Conservation (phyloP, 805 yeast genomes). For the Phaffomyces opuntiae region DNA sequence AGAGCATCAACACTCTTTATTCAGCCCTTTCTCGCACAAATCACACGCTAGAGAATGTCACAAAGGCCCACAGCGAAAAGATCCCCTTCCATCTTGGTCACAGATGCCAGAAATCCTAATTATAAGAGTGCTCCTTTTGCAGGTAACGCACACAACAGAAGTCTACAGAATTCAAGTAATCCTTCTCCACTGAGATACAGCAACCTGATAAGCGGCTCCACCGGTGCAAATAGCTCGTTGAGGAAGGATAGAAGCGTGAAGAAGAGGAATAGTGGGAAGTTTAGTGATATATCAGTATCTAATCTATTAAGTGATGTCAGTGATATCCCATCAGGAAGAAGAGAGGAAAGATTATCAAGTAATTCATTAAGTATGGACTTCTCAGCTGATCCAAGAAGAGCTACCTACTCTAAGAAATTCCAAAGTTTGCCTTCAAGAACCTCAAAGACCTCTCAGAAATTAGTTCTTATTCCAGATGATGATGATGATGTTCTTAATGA, state of each 20-base stretch:
- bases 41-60: conserved; percentile 7
- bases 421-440: conserved; percentile 65
- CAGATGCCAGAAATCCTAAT: conserved; percentile 68
- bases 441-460: conserved; percentile 76
- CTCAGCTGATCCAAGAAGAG: conserved; percentile 10
- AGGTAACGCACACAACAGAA: conserved; percentile 37
- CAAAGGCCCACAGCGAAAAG: conserved; percentile 55
- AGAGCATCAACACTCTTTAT: no score
- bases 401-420: conserved; percentile 38
- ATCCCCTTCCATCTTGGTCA: conserved; percentile 89
- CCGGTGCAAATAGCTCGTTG: not conserved
- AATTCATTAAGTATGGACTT: conserved; percentile 21
- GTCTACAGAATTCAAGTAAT: not conserved
- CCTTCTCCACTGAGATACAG: conserved; percentile 1
- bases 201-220: not conserved
- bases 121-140: conserved; percentile 71
- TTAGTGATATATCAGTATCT: conserved; percentile 76
- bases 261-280: conserved; percentile 31
- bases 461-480: conserved; percentile 74
- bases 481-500: conserved; percentile 7
- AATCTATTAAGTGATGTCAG: conserved; percentile 70
- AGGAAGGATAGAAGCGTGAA: conserved; percentile 7
- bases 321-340: conserved; percentile 75
- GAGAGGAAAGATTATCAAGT: conserved; percentile 36
- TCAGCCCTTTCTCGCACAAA: no score